These are phyloP conservation scores for Ceriops decandra DNA, from an alignment of 345 rosid genomes.

Conservation along the genomic window DNA sequence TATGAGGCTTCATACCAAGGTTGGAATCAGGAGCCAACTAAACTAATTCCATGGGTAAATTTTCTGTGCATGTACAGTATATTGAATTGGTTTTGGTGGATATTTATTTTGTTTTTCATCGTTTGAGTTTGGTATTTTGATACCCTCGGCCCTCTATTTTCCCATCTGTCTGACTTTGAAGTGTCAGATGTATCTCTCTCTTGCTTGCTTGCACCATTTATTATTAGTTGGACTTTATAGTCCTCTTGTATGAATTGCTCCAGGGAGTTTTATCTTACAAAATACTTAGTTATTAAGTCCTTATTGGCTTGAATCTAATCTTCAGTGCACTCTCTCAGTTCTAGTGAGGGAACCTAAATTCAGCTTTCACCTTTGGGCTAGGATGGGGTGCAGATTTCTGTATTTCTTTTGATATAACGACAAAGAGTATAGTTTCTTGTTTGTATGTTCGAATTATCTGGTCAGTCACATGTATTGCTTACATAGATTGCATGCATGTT, in stretches of 20 bases:
- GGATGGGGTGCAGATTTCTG: not conserved
- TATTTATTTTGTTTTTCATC: not conserved
- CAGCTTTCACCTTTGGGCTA: not conserved
- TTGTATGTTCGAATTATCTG: not conserved
- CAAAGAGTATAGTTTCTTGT: not conserved
- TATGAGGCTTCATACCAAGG: slow-evolving; percentile 25
- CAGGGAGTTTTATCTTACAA: no score
- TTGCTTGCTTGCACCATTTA: no score
- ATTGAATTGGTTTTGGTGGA: not conserved
- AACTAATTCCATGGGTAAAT: slow-evolving; percentile 28
- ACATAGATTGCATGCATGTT: not conserved
- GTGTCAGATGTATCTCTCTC: not conserved
- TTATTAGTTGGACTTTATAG: no score
- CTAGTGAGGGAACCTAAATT: not conserved
- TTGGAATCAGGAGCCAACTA: slow-evolving; percentile 27
- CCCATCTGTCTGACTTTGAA: not conserved
- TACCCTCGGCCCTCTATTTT: not conserved
- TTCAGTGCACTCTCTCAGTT: not conserved
- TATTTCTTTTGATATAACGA: not conserved
- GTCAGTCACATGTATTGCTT: not conserved
- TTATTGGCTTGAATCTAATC: not conserved
- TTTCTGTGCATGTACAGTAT: not conserved
- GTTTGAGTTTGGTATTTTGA: not conserved
- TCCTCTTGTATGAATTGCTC: no score
- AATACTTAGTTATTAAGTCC: no score